Evolutionary conservation across 2,329 filamentous ascomycete species (phyloP).

Genomic region (Botrytis deweyae): DNA sequence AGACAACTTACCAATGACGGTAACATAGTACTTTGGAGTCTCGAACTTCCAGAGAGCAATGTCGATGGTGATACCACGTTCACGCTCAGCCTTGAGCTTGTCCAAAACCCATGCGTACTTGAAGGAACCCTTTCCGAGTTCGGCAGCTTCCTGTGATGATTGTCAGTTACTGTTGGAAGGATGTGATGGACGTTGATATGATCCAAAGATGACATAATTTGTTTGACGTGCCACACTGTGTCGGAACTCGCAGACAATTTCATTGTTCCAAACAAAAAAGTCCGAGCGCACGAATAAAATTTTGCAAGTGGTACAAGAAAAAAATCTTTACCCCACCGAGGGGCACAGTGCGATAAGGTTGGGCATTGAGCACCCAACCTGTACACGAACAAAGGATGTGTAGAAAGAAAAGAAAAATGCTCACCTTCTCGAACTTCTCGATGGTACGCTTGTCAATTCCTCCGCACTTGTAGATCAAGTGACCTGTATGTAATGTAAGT

Average conservation of each 20-base stretch:
- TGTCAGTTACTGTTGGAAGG: conserved; percentile 27
- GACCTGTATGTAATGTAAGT: conserved; percentile 53
- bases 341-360: conserved; percentile 5
- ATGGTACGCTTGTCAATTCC: conserved; percentile 99
- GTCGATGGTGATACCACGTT: conserved; percentile 99
- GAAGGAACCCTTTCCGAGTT: conserved; percentile 99
- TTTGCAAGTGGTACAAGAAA: background rate
- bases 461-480: conserved; percentile 99
- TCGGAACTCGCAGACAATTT: background rate
- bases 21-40: conserved; percentile 96
- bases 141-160: conserved; percentile 80
- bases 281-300: background rate
- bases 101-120: conserved; percentile 99
- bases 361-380: background rate
- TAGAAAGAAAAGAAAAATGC: conserved; percentile 39
- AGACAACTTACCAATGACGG: conserved; percentile 77
- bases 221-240: no score
- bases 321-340: conserved; percentile 15
- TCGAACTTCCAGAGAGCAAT: conserved; percentile 99
- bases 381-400: conserved; percentile 28
- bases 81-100: conserved; percentile 99
- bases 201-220: background rate
- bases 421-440: conserved; percentile 99
- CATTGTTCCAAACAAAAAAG: conserved; percentile 21
- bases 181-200: conserved; percentile 1